These are phyloP conservation scores for Nelumbo lutea DNA, from an alignment of 164 flowering plant species.

Conservation along the genomic window DNA sequence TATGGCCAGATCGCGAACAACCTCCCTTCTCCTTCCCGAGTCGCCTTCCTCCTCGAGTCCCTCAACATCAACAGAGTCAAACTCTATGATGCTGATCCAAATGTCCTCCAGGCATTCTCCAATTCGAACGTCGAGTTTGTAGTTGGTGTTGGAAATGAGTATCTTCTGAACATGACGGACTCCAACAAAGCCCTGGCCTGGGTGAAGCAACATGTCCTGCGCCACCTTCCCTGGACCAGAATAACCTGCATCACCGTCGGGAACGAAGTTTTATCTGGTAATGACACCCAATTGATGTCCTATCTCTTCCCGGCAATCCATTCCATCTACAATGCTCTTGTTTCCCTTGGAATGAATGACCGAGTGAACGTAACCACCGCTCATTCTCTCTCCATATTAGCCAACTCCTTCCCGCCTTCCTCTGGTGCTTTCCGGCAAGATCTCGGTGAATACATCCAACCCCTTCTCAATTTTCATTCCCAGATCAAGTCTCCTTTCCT, in stretches of 20 bases:
- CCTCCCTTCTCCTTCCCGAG: constrained; percentile 61
- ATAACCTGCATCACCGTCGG: constrained; percentile 66
- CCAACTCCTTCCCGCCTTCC: constrained; percentile 76
- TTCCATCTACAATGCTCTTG: constrained; percentile 45
- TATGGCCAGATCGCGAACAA: constrained; percentile 69
- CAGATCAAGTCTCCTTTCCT: constrained; percentile 67
- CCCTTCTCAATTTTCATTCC: constrained; percentile 55
- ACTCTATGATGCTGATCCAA: constrained; percentile 76
- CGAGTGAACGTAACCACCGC: constrained; percentile 69
- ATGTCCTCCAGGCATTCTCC: constrained; percentile 63
- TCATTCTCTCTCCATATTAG: constrained; percentile 56
- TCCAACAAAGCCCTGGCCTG: constrained; percentile 50
- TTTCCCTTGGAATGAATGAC: constrained; percentile 39
- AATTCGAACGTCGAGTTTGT: constrained; percentile 57
- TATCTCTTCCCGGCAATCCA: constrained; percentile 77
- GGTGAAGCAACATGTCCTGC: constrained; percentile 47
- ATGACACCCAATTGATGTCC: constrained; percentile 29
- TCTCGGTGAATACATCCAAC: constrained; percentile 45
- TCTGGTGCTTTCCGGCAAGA: constrained; percentile 57
- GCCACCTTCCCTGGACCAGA: constrained; percentile 43
- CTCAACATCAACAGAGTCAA: constrained; percentile 55
- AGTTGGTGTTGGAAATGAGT: constrained; percentile 52
- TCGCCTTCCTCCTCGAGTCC: constrained; percentile 46
- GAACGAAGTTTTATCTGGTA: constrained; percentile 53
- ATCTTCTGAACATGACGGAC: constrained; percentile 45